phyloP scores from a whole-genome alignment of 352 stramenopile genomes.

The Achlya hypogyna region DNA sequence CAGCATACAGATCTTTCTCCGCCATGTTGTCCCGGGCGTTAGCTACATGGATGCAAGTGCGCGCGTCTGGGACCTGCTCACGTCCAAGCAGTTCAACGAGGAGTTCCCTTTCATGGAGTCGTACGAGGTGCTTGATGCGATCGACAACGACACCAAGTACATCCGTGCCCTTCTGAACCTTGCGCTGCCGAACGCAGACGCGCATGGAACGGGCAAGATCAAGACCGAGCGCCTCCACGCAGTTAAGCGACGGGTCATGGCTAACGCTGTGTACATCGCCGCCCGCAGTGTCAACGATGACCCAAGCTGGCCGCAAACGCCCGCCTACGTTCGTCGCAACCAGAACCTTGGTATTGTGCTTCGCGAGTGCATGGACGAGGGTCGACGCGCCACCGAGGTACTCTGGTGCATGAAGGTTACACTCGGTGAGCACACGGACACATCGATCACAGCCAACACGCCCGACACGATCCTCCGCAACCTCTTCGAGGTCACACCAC shows the following conservation, averaged over 20 bases:
- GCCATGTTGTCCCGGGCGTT: slow-evolving; percentile 74
- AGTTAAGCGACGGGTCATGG: slow-evolving; percentile 70
- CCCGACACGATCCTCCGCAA: slow-evolving; percentile 84
- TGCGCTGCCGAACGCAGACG: slow-evolving; percentile 60
- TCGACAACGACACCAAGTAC: slow-evolving; percentile 74
- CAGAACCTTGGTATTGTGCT: slow-evolving; percentile 60
- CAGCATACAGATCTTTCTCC: slow-evolving; percentile 82
- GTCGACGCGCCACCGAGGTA: slow-evolving; percentile 52
- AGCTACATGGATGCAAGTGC: slow-evolving; percentile 40
- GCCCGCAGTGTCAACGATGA: slow-evolving; percentile 56
- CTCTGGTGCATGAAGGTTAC: slow-evolving; percentile 80
- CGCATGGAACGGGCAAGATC: slow-evolving; percentile 61
- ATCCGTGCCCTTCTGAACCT: slow-evolving; percentile 71
- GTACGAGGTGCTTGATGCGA: slow-evolving; percentile 54
- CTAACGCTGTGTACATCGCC: slow-evolving; percentile 62
- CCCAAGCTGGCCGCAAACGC: slow-evolving; percentile 51
- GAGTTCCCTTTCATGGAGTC: slow-evolving; percentile 77
- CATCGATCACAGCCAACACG: slow-evolving; percentile 66
- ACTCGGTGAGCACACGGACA: slow-evolving; percentile 65
- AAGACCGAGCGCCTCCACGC: slow-evolving; percentile 74
- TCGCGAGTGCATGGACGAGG: slow-evolving; percentile 69
- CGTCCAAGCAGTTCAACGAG: slow-evolving; percentile 66
- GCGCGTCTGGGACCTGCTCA: slow-evolving; percentile 68
- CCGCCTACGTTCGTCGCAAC: slow-evolving; percentile 66
- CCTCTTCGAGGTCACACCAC: slow-evolving; percentile 76